A percentile compares a stretch with the other conserved stretches of the same genome.
phyloP scores from a whole-genome alignment of 306 rosid species.

The Adenanthera pavonina region DNA sequence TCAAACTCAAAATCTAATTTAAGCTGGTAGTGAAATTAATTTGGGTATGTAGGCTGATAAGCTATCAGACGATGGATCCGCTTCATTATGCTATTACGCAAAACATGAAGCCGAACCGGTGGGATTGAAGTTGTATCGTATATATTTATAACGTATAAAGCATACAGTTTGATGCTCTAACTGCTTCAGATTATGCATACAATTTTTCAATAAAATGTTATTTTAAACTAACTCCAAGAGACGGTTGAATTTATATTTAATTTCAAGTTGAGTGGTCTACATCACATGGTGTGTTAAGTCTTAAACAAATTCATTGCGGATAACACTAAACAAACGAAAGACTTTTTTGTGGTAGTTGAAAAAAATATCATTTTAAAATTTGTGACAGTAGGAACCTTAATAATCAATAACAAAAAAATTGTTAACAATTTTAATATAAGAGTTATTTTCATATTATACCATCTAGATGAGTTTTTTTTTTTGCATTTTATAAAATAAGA shows the following conservation, averaged over 20 bases:
- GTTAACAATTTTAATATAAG: background rate
- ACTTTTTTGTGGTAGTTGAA: background rate
- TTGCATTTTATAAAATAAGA: no score
- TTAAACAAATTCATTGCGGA: background rate
- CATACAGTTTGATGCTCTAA: no score
- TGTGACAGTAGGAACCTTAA: background rate
- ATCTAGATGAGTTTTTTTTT: background rate
- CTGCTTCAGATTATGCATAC: background rate
- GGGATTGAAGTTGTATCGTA: no score
- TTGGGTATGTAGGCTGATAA: no score
- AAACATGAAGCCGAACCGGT: no score
- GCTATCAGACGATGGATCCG: no score
- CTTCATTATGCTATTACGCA: no score
- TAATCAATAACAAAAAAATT: background rate
- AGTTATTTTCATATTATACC: background rate
- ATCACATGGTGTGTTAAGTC: background rate
- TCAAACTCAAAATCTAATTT: no score
- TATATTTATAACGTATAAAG: no score
- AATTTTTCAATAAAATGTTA: background rate
- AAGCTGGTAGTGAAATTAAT: no score
- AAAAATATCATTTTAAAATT: no score
- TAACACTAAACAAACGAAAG: background rate
- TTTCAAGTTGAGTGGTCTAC: background rate
- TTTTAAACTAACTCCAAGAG: no score
- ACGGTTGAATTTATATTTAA: background rate